Conservation (phyloP, 345 rosid genomes). For the Eutrema japonicum region DNA sequence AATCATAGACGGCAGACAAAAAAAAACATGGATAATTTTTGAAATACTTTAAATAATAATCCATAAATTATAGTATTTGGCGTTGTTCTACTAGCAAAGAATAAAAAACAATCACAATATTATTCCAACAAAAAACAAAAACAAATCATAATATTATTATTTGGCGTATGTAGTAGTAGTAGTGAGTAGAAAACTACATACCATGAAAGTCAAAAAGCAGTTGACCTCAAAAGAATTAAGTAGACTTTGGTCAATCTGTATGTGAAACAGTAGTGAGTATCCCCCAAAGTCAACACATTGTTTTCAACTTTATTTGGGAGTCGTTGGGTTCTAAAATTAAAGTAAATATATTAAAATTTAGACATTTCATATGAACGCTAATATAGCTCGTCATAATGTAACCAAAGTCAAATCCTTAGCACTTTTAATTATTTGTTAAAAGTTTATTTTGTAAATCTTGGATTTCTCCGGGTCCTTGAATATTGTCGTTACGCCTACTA, state of each 20-base stretch:
- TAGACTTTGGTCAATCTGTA: constrained; percentile 20
- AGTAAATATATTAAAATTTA: not conserved
- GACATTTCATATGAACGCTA: constrained; percentile 12
- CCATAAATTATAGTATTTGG: too few species aligned
- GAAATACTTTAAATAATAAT: too few species aligned
- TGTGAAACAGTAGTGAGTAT: constrained; percentile 19
- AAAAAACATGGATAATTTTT: too few species aligned
- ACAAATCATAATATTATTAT: too few species aligned
- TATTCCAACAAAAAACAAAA: too few species aligned
- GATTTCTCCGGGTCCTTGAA: constrained; percentile 14
- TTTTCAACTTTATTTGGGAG: constrained; percentile 37
- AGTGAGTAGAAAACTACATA: not conserved
- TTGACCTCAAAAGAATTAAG: constrained; percentile 26
- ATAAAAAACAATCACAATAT: too few species aligned
- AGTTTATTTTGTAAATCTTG: constrained; percentile 17
- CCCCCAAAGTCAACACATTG: constrained; percentile 31
- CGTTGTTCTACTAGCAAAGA: too few species aligned
- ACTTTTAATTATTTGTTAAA: constrained; percentile 17
- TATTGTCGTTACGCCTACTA: not conserved
- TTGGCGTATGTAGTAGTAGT: not conserved
- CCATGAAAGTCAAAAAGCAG: constrained; percentile 27
- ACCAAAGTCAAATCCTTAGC: constrained; percentile 34
- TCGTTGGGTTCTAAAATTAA: constrained; percentile 12
- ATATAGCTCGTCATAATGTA: constrained; percentile 16
- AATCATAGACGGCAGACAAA: too few species aligned